Evolutionary conservation across 2,329 filamentous ascomycete species (phyloP).

Genomic region (Lecanosticta acicola): DNA sequence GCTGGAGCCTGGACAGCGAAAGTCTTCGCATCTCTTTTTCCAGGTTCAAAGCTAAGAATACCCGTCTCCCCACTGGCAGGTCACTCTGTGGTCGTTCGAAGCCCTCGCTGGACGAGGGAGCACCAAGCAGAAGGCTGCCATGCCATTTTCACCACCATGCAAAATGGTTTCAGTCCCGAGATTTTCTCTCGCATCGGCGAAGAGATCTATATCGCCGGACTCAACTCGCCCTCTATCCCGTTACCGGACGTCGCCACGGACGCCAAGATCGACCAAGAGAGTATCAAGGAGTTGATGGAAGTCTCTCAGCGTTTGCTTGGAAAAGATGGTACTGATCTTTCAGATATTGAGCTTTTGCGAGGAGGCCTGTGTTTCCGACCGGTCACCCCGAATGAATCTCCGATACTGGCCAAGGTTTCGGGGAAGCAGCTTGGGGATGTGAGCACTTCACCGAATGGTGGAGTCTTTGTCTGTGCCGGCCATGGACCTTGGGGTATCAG

Average conservation of each 20-base stretch:
- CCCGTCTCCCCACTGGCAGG: constrained; percentile 61
- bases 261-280: constrained; percentile 42
- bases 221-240: constrained; percentile 58
- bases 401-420: constrained; percentile 55
- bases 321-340: constrained; percentile 30
- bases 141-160: constrained; percentile 61
- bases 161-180: constrained; percentile 60
- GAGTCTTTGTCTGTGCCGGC: constrained; percentile 74
- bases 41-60: constrained; percentile 46
- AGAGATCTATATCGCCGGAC: constrained; percentile 66
- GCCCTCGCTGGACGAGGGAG: constrained; percentile 48
- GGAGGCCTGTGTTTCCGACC: constrained; percentile 69
- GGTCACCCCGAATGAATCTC: constrained; percentile 57
- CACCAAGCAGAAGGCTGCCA: constrained; percentile 52
- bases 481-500: constrained; percentile 99
- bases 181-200: constrained; percentile 62
- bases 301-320: constrained; percentile 48
- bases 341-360: constrained; percentile 56
- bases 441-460: constrained; percentile 47
- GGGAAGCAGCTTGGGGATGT: constrained; percentile 49
- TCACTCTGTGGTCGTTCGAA: constrained; percentile 63
- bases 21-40: constrained; percentile 63
- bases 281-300: constrained; percentile 47
- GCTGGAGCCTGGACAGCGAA: constrained; percentile 66
- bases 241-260: constrained; percentile 55